Evolutionary conservation across 2,329 filamentous ascomycete genomes (phyloP), one percentile per base, ranked within the genome.

Genomic region (Fusarium sororula): DNA sequence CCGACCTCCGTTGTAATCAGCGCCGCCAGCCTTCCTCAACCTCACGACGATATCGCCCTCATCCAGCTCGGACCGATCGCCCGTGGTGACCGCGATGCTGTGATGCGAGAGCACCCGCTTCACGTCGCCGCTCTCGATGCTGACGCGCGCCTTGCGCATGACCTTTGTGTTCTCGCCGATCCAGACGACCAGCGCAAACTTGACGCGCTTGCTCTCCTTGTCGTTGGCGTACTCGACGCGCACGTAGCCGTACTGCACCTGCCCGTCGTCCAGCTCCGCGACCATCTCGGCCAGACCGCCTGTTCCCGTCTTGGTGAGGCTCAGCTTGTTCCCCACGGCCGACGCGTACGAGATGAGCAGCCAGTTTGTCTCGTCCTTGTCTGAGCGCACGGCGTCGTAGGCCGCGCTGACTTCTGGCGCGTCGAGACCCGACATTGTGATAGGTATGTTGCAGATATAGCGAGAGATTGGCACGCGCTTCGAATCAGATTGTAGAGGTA

Each of bases 201-300:
- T 93, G 79, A 92, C 88, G 42, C 91, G 85, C 79, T 85, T 90
- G 82, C 87, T 90, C 84, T 93, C 91, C 73, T 89, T 89, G 81
- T 93, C 91, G 83, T 93, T 93, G 79, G 90, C 90, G 81, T 93
- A 90, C 84, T 92, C 90, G 80, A 92, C 84, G 37, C 90, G 88
- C 75, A 85, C 88, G 83, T 92, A 92, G 63, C 86, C 90, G 83
- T 92, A 93, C 81, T 91, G 89, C 63, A 90, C 90, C 82, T 91
- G 86, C 41, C 79, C 78, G 78, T 90, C 85, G 80, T 90, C 90
- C 17, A 93, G 84, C 71, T 84, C 82, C 38, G 77, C 78, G n/a
- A 85, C 83, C 70, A 93, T 85, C 83, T 92, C 90, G 14, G 82
- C 67, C 18, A 93, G 84, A 18, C 90, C 90, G 58, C 91, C 91